Evolutionary conservation across 2,329 filamentous ascomycete genomes (phyloP).

Genomic region (Hypoxylon sp.): DNA sequence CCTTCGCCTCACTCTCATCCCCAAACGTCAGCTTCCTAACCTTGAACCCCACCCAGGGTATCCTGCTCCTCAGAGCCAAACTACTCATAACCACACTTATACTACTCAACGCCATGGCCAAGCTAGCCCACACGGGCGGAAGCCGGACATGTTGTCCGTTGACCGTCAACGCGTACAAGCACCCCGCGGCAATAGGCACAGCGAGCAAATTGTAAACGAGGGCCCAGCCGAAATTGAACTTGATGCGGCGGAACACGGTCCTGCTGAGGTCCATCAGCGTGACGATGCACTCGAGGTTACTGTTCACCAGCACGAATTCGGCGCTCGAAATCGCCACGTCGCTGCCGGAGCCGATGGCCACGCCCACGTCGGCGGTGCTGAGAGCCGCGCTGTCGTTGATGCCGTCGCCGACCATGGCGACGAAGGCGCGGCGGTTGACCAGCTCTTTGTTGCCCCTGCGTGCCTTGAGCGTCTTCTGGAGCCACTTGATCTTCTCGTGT

Average conservation of each 20-base stretch:
- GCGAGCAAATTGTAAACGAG: slow-evolving; percentile 84
- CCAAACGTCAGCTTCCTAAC: slow-evolving; percentile 29
- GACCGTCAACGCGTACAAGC: slow-evolving; percentile 72
- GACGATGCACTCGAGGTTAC: slow-evolving; percentile 77
- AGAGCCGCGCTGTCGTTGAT: slow-evolving; percentile 92
- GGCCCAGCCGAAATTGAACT: slow-evolving; percentile 90
- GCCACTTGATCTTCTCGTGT: slow-evolving; percentile 76
- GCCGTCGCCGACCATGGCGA: slow-evolving; percentile 91
- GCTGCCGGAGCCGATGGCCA: slow-evolving; percentile 86
- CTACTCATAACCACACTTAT: slow-evolving; percentile 90
- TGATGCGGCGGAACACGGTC: slow-evolving; percentile 82
- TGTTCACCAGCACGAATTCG: slow-evolving; percentile 85
- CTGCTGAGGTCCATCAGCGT: slow-evolving; percentile 80
- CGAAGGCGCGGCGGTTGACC: slow-evolving; percentile 61
- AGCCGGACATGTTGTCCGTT: slow-evolving; percentile 72
- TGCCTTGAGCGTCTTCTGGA: slow-evolving; percentile 68
- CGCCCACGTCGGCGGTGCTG: slow-evolving; percentile 83
- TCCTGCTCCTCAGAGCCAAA: slow-evolving; percentile 74
- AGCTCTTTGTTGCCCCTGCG: slow-evolving; percentile 41
- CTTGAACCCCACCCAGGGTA: slow-evolving; percentile 57
- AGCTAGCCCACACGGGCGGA: slow-evolving; percentile 86
- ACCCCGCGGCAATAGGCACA: slow-evolving; percentile 85
- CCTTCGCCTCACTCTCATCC: not conserved
- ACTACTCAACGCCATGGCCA: slow-evolving; percentile 94
- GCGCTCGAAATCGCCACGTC: slow-evolving; percentile 88